Evolutionary conservation across 2,329 filamentous ascomycete species (phyloP), one percentile per base, ranked within the genome.

Genomic region (Calonectria fujianensis): DNA sequence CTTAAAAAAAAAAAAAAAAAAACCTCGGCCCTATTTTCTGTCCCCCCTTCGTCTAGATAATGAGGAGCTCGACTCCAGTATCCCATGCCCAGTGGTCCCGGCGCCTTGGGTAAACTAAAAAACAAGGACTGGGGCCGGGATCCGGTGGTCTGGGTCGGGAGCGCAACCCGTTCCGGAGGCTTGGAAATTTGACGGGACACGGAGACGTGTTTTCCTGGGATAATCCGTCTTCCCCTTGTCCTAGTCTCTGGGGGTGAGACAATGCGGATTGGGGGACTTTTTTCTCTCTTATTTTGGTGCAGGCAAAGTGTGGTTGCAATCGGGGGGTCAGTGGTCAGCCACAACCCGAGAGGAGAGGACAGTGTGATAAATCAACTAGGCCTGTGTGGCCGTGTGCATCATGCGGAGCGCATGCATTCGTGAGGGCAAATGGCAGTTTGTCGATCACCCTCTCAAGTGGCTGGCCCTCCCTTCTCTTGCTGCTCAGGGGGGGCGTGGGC

Each of bases 141-240:
- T 78, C 79, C 79, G 78, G 69, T 73, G 74, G 78, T 76, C 72
- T 81, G 79, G 79, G 75, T 79, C 75, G 70, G 76, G 78, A 73
- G 73, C 70, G 73, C 68, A 69, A 74, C 74, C 63, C 68, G 76
- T 75, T 76, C 77, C 78, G 76, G 72, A 63, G 70, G 65, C 66
- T 75, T 79, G 79, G 78, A 75, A 75, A 74, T 71, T 59, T 51
- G 71, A 69, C 59, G 67, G 67, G 11, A 66, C 51, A 63, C 54
- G 50, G 51, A 27, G 68, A 65, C 24, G 45, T 51, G 24, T 32
- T 63, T 63, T 41, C 27, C 66, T 70, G 50, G 51, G 41, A 54
- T 41, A 67, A 37, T 18, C 29, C 31, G 35, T 65, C 45, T 65
- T 52, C 45, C 45, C 29, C 59, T 70, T 41, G 32, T 65, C 48